phyloP scores from a whole-genome alignment of 2,329 filamentous ascomycete species.

The Mycosphaerelloides madeirae region DNA sequence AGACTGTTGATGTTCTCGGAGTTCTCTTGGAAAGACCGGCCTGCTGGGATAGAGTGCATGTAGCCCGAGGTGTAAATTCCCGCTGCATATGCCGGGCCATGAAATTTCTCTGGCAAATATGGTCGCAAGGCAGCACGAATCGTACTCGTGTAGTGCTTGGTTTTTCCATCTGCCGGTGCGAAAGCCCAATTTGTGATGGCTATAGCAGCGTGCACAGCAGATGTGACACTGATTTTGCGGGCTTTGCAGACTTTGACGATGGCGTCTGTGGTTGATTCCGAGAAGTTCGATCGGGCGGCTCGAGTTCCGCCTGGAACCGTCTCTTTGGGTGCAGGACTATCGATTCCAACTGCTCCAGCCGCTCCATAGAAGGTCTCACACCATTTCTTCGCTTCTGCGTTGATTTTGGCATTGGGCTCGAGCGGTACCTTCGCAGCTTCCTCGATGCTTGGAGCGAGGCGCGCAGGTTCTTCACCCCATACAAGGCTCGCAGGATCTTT shows the following conservation, averaged over 20 bases:
- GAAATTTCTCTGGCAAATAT: background rate
- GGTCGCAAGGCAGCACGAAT: slow-evolving; percentile 1
- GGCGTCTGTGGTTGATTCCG: background rate
- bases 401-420: background rate
- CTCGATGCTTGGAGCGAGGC: background rate
- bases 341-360: background rate
- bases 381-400: background rate
- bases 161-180: background rate
- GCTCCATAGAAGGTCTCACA: background rate
- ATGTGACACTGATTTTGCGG: background rate
- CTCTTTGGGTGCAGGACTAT: background rate
- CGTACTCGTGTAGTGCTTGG: slow-evolving; percentile 1
- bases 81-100: background rate
- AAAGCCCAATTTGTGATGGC: background rate
- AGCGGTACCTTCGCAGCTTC: background rate
- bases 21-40: background rate
- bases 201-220: background rate
- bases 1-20: background rate
- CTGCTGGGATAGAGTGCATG: background rate
- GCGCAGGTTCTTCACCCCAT: background rate
- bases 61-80: background rate
- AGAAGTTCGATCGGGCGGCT: background rate
- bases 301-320: background rate
- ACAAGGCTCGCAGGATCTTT: background rate
- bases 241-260: background rate